Conservation (phyloP, 148 eudicot genomes). For the Silene conica region DNA sequence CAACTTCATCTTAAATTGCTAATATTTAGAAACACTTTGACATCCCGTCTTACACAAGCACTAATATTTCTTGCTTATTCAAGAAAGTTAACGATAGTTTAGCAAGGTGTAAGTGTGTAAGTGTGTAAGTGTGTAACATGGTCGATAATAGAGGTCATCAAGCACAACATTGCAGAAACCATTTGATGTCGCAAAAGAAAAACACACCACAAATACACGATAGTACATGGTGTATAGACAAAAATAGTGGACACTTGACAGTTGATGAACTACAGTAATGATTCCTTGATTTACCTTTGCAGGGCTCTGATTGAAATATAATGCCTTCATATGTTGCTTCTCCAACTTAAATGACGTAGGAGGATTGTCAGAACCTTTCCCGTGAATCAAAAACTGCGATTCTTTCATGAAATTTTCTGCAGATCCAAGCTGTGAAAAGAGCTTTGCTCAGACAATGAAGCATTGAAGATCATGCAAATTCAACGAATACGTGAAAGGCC, state of each 20-base stretch:
- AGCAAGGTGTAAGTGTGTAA: too few species aligned
- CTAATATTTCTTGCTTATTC: too few species aligned
- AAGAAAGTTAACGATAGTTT: too few species aligned
- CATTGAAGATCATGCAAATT: not conserved
- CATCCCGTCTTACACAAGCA: too few species aligned
- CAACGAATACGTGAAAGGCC: not conserved
- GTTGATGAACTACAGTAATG: not conserved
- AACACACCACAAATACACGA: not conserved
- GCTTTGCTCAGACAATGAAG: not conserved
- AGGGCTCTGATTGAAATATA: conserved; percentile 93
- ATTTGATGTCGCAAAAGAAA: too few species aligned
- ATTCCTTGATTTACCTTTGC: conserved; percentile 52
- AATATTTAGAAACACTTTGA: too few species aligned
- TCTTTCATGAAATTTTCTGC: conserved; percentile 79
- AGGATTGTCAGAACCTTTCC: conserved; percentile 77
- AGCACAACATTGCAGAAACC: too few species aligned
- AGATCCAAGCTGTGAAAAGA: conserved; percentile 83
- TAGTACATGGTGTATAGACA: not conserved
- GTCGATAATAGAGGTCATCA: too few species aligned
- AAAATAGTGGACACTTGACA: too few species aligned
- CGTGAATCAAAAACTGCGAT: conserved; percentile 74
- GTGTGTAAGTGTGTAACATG: too few species aligned
- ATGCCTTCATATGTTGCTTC: conserved; percentile 71
- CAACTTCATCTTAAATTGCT: too few species aligned
- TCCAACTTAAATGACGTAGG: conserved; percentile 91